Percentiles rank a stretch among this genome's conserved stretches.
Conservation (phyloP, 2,329 filamentous ascomycete species). For the Neurospora sp. region DNA sequence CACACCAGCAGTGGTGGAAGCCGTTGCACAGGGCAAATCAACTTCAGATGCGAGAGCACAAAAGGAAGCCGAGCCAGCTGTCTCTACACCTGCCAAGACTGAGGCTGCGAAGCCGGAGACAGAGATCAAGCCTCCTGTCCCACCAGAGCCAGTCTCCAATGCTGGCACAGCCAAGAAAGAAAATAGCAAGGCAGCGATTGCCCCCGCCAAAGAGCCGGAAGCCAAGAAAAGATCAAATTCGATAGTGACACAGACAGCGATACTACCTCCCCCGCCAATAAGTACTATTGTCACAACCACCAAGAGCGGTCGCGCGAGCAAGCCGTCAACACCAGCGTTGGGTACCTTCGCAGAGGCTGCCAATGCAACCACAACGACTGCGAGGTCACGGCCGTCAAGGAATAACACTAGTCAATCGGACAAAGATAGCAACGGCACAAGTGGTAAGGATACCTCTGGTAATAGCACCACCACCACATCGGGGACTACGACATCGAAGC, state of each 20-base stretch:
- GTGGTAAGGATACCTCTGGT: constrained; percentile 1
- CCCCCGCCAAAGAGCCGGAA: neutral
- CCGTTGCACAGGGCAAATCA: constrained; percentile 18
- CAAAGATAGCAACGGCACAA: constrained; percentile 6
- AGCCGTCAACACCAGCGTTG: constrained; percentile 54
- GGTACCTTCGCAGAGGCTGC: constrained; percentile 48
- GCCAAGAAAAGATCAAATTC: constrained; percentile 6
- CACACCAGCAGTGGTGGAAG: constrained; percentile 28
- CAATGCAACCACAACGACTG: neutral
- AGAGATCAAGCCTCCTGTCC: constrained; percentile 20
- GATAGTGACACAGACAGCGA: constrained; percentile 25
- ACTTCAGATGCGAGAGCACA: constrained; percentile 38
- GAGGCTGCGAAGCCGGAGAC: constrained; percentile 21
- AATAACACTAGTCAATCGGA: constrained; percentile 24
- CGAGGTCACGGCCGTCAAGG: constrained; percentile 43
- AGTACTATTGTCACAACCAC: constrained; percentile 44
- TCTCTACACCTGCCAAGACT: constrained; percentile 18
- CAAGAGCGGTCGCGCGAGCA: constrained; percentile 56
- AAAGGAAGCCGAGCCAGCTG: constrained; percentile 34
- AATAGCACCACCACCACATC: constrained; percentile 1
- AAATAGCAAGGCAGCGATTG: neutral
- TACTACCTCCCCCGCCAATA: constrained; percentile 26
- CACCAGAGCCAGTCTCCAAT: constrained; percentile 15
- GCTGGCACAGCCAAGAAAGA: constrained; percentile 17
- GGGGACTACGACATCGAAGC: constrained; percentile 31